A percentile compares a stretch with the other conserved stretches of the same genome.
Conservation (phyloP, 2,329 filamentous ascomycete genomes). For the Colletotrichum spaethianum region DNA sequence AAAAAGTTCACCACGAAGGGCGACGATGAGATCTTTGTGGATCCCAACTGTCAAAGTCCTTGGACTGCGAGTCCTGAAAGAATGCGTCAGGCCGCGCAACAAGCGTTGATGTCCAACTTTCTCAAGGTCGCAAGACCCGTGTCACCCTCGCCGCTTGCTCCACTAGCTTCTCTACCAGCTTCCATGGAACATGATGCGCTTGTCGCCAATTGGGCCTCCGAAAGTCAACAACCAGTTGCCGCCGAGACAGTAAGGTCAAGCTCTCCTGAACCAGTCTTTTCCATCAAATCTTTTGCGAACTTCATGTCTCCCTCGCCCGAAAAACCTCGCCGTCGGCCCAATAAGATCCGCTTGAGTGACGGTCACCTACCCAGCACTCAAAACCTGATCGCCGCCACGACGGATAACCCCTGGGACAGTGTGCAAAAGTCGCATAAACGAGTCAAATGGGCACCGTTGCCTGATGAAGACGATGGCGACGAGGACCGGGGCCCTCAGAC, state of each 20-base stretch:
- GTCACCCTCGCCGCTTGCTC: conserved; percentile 12
- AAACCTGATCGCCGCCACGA: conserved; percentile 52
- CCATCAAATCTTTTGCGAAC: conserved; percentile 66
- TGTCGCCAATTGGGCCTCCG: conserved; percentile 32
- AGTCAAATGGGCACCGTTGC: conserved; percentile 56
- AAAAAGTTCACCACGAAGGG: not conserved
- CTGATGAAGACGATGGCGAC: conserved; percentile 46
- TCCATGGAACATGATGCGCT: not conserved
- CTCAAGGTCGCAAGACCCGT: not conserved
- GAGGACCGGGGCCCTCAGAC: conserved; percentile 37
- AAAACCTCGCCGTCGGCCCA: conserved; percentile 42
- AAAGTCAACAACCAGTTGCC: conserved; percentile 44
- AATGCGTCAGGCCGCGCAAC: conserved; percentile 24
- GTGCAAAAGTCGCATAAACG: conserved; percentile 46
- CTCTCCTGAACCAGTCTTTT: conserved; percentile 63
- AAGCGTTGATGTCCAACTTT: conserved; percentile 1
- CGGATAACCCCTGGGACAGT: conserved; percentile 52
- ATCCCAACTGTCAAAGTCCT: conserved; percentile 33
- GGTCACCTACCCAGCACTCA: conserved; percentile 51
- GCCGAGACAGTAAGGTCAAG: conserved; percentile 49
- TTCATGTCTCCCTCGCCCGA: conserved; percentile 67
- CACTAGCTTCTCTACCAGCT: not conserved
- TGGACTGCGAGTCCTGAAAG: conserved; percentile 43
- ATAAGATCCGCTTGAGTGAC: conserved; percentile 44
- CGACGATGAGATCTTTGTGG: not conserved